These are phyloP conservation scores for Leishmania major DNA, from an alignment of 208 protist species.

Conservation along the genomic window DNA sequence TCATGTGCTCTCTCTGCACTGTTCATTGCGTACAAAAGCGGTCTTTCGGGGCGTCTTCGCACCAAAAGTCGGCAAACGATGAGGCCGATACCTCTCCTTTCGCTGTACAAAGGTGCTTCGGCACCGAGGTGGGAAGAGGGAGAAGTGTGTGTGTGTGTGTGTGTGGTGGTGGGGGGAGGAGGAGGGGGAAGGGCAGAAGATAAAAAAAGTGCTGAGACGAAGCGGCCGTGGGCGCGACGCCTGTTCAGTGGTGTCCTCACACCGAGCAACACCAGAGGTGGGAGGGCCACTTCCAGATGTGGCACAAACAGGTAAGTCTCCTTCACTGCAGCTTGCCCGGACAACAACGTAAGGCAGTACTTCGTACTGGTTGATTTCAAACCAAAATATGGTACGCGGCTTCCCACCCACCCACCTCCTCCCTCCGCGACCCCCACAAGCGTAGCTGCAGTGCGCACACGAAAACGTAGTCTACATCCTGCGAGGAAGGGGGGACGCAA, in stretches of 20 bases:
- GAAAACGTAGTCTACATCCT: constrained; percentile 6
- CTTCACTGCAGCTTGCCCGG: not conserved
- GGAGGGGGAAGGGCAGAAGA: not conserved
- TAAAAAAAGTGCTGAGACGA: not conserved
- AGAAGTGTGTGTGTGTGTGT: no score
- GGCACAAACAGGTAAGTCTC: not conserved
- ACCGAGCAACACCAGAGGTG: not conserved
- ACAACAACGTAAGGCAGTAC: not conserved
- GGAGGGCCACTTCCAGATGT: not conserved
- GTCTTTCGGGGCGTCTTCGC: not conserved
- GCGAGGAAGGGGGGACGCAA: not conserved
- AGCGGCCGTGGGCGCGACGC: not conserved
- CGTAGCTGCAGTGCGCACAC: not conserved
- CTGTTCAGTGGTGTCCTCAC: not conserved
- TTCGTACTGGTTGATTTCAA: not conserved
- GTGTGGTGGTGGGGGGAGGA: no score
- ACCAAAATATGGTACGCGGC: not conserved
- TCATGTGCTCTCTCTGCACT: not conserved
- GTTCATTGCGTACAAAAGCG: not conserved
- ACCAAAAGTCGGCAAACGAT: not conserved
- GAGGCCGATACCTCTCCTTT: not conserved
- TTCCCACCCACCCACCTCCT: not conserved
- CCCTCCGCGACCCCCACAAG: not conserved
- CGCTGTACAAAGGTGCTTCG: not conserved
- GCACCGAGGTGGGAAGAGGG: not conserved